A percentile compares a stretch with the other conserved stretches of the same genome.
These are phyloP conservation scores for Claviceps fusiformis DNA, from an alignment of 2,329 filamentous ascomycete species.

Conservation along the genomic window DNA sequence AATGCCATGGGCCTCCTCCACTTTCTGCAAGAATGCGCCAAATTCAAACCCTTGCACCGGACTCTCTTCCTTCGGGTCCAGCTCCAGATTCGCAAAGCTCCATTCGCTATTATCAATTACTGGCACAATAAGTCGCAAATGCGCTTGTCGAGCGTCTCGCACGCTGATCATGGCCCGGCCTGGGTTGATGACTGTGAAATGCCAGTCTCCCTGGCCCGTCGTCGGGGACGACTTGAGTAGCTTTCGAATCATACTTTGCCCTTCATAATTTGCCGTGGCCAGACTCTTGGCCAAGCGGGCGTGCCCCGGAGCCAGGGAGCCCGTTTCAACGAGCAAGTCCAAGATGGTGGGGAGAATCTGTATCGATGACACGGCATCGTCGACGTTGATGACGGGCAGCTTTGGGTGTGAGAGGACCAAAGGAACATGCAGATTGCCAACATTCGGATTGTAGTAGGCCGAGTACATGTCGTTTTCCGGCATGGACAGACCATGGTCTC, in stretches of 20 bases:
- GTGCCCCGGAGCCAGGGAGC: slow-evolving; percentile 16
- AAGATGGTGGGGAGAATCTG: slow-evolving; percentile 22
- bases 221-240: slow-evolving; percentile 9
- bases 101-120: slow-evolving; percentile 19
- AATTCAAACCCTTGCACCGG: slow-evolving; percentile 14
- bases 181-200: slow-evolving; percentile 21
- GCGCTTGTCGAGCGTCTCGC: slow-evolving; percentile 17
- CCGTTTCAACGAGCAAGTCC: slow-evolving; percentile 20
- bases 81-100: slow-evolving; percentile 15
- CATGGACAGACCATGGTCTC: slow-evolving; percentile 21
- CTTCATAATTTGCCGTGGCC: slow-evolving; percentile 18
- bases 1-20: slow-evolving; percentile 11
- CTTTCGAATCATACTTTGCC: slow-evolving; percentile 21
- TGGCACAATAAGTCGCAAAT: slow-evolving; percentile 19
- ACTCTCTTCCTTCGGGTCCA: slow-evolving; percentile 16
- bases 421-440: slow-evolving; percentile 20
- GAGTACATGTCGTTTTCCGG: slow-evolving; percentile 17
- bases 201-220: slow-evolving; percentile 17
- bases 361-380: slow-evolving; percentile 18
- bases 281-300: slow-evolving; percentile 15
- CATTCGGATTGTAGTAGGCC: slow-evolving; percentile 20
- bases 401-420: slow-evolving; percentile 20
- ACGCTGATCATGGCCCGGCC: slow-evolving; percentile 20
- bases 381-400: slow-evolving; percentile 17
- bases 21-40: slow-evolving; percentile 9